A percentile compares a stretch with the other conserved stretches of the same genome.
These are phyloP conservation scores for Solanum sparsipilum DNA, from an alignment of 257 asterid genomes.

Conservation along the genomic window DNA sequence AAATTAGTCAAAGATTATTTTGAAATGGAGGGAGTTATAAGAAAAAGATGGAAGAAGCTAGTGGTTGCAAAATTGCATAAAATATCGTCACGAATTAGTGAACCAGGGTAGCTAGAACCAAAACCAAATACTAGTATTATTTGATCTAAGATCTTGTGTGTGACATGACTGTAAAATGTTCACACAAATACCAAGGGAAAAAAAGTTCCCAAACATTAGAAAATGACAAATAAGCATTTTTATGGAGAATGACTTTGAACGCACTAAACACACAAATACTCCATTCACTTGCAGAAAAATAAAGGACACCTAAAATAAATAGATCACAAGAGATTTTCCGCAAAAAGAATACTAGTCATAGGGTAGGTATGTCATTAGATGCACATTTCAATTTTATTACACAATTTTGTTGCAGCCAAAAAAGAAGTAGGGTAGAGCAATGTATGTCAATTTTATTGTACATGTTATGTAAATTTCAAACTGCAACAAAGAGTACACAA, in stretches of 20 bases:
- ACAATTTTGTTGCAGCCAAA: background rate
- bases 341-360: background rate
- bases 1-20: background rate
- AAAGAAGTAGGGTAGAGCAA: background rate
- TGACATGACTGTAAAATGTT: background rate
- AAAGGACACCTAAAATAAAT: too few species aligned
- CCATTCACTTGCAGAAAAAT: background rate
- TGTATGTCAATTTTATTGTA: background rate
- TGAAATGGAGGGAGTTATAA: background rate
- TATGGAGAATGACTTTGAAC: background rate
- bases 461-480: slow-evolving; percentile 9
- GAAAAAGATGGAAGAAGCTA: background rate
- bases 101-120: background rate
- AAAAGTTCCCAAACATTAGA: background rate
- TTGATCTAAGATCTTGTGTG: background rate
- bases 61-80: background rate
- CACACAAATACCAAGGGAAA: background rate
- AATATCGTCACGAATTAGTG: background rate
- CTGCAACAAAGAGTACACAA: slow-evolving; percentile 13
- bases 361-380: background rate
- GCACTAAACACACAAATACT: background rate
- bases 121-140: background rate
- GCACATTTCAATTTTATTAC: background rate
- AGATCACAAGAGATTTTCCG: background rate
- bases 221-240: background rate